phyloP scores from a whole-genome alignment of 495 filamentous ascomycete species.

The Chaetomium fimeti region DNA sequence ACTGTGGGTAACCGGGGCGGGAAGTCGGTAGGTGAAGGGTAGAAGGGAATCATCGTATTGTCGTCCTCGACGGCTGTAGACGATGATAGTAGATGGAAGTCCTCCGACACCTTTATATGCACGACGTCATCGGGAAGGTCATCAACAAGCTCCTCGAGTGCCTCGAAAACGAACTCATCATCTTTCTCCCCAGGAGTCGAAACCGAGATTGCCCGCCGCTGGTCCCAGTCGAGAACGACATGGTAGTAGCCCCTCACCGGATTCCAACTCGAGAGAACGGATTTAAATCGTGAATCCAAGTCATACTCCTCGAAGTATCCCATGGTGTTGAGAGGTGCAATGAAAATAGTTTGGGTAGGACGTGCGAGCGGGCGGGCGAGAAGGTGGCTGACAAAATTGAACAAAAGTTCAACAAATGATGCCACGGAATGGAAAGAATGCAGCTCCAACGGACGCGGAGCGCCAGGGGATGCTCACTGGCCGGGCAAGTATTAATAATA shows the following conservation, averaged over 20 bases:
- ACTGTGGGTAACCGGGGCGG: not conserved
- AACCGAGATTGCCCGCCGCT: not conserved
- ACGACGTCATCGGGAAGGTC: constrained; percentile 4
- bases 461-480: too few relatives aligned
- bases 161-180: constrained; percentile 11
- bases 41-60: constrained; percentile 7
- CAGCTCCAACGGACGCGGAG: too few relatives aligned
- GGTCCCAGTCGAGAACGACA: not conserved
- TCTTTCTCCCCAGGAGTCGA: not conserved
- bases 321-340: not conserved
- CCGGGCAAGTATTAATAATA: too few relatives aligned
- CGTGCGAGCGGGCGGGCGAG: not conserved
- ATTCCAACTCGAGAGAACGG: not conserved
- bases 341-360: not conserved
- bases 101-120: not conserved
- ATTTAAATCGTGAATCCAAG: not conserved
- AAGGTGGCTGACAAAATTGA: too few relatives aligned
- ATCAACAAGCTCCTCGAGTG: constrained; percentile 8
- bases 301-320: constrained; percentile 5
- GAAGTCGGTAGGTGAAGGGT: constrained; percentile 6
- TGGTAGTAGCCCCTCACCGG: not conserved
- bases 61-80: constrained; percentile 2
- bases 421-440: too few relatives aligned
- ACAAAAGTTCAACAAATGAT: too few relatives aligned
- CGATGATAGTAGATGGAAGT: constrained; percentile 5